Conservation (phyloP, 495 filamentous ascomycete species). For the Acidiella bohemica region DNA sequence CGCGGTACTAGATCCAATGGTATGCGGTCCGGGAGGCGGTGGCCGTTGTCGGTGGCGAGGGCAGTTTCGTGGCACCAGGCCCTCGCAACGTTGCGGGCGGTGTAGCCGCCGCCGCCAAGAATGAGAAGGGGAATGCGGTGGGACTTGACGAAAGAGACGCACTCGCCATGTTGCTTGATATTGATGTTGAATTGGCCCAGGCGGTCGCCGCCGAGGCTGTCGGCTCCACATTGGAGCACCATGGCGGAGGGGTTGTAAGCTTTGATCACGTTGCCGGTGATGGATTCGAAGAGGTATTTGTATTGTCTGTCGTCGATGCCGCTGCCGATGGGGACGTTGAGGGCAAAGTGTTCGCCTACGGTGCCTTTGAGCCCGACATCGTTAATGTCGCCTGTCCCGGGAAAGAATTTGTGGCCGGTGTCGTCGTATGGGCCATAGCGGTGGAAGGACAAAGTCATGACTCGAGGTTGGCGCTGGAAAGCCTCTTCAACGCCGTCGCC, state of each 20-base stretch:
- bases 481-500: slow-evolving; percentile 95
- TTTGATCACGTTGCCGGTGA: slow-evolving; percentile 61
- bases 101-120: slow-evolving; percentile 92
- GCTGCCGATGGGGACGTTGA: slow-evolving; percentile 56
- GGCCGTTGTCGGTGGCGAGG: slow-evolving; percentile 38
- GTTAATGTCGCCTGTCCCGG: slow-evolving; percentile 47
- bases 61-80: slow-evolving; percentile 94
- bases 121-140: slow-evolving; percentile 68
- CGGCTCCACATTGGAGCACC: slow-evolving; percentile 91
- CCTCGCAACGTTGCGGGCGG: slow-evolving; percentile 89
- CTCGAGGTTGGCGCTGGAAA: slow-evolving; percentile 90
- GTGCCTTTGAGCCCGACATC: slow-evolving; percentile 49
- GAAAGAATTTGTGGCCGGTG: slow-evolving; percentile 47
- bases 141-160: slow-evolving; percentile 74
- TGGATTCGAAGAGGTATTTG: slow-evolving; percentile 63
- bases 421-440: slow-evolving; percentile 66
- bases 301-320: slow-evolving; percentile 93
- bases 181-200: slow-evolving; percentile 95
- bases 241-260: slow-evolving; percentile 74
- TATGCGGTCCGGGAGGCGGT: slow-evolving; percentile 23
- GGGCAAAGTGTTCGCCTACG: slow-evolving; percentile 47
- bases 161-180: slow-evolving; percentile 81
- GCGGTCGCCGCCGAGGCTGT: slow-evolving; percentile 85
- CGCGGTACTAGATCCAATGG: slow-evolving; percentile 23
- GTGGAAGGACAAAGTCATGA: slow-evolving; percentile 93